phyloP scores from a whole-genome alignment of 495 filamentous ascomycete species.

The Xylaria sp. region DNA sequence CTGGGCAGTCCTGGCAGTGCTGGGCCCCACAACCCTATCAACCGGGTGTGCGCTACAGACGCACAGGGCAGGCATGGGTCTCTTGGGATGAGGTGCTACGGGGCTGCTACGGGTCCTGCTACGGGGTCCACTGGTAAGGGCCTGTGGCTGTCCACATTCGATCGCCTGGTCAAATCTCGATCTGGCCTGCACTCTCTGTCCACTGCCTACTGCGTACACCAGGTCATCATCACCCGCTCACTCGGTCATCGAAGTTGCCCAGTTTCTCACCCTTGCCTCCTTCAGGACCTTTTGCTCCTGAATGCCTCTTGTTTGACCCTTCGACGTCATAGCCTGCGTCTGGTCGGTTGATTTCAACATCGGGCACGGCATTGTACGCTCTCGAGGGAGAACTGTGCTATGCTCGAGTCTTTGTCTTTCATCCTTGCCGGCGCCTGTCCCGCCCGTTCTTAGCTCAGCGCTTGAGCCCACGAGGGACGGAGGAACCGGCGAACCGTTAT shows the following conservation, averaged over 20 bases:
- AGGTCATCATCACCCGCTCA: not conserved
- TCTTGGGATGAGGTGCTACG: not conserved
- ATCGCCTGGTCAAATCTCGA: conserved; percentile 31
- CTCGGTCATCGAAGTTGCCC: conserved; percentile 4
- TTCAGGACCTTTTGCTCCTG: conserved; percentile 26
- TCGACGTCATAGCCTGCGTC: conserved; percentile 15
- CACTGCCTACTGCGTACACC: not conserved
- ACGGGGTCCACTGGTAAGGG: not conserved
- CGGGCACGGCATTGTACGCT: conserved; percentile 4
- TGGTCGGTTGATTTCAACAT: not conserved
- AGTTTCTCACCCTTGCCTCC: conserved; percentile 13
- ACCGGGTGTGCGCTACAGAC: not conserved
- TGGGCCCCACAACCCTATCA: conserved; percentile 14
- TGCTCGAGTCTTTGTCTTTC: not conserved
- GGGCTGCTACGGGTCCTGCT: not conserved
- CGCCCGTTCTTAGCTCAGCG: not conserved
- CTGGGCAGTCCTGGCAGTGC: not conserved
- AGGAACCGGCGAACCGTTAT: not conserved
- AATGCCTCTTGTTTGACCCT: not conserved
- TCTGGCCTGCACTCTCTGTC: conserved; percentile 10
- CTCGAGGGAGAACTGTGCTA: not conserved
- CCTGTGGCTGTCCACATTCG: conserved; percentile 15
- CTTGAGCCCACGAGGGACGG: not conserved
- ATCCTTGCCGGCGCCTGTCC: not conserved
- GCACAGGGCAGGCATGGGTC: conserved; percentile 3